A percentile compares a stretch with the other conserved stretches of the same genome.
Evolutionary conservation across 225 moss, liverwort and hornwort genomes (phyloP).

Genomic region (Rhytidiadelphus loreus): DNA sequence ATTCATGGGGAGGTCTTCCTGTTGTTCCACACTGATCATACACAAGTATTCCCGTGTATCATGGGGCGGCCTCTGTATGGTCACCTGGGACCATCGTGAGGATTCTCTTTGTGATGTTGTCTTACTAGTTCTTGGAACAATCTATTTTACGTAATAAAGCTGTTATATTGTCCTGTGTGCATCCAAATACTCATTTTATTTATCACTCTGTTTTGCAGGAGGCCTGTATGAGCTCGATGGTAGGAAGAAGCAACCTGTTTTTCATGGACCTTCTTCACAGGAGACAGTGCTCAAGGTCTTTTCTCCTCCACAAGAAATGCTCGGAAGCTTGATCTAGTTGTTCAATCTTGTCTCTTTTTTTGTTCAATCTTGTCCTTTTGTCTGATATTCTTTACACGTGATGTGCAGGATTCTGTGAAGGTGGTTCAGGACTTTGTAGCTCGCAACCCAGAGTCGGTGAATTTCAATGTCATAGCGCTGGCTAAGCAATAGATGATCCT

Average conservation of each 20-base stretch:
- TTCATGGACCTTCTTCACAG: slow-evolving; percentile 56
- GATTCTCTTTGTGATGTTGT: neutral
- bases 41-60: neutral
- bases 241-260: slow-evolving; percentile 48
- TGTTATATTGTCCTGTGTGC: neutral
- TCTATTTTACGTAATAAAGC: neutral
- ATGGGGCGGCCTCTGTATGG: neutral
- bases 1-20: neutral
- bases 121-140: neutral
- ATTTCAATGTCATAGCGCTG: slow-evolving; percentile 72
- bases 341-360: neutral
- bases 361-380: neutral
- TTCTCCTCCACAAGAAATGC: neutral
- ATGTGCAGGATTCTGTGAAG: slow-evolving; percentile 67
- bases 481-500: slow-evolving; percentile 6
- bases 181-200: neutral
- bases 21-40: neutral
- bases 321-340: neutral
- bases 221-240: slow-evolving; percentile 80
- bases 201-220: slow-evolving; percentile 1
- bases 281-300: slow-evolving; percentile 62
- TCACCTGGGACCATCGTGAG: neutral
- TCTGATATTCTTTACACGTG: neutral
- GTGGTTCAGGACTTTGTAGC: slow-evolving; percentile 55
- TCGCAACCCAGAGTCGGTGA: slow-evolving; percentile 59